These are phyloP conservation scores for Agaricus sinodeliciosus DNA, from an alignment of 768 basidiomycete genomes.

Conservation along the genomic window DNA sequence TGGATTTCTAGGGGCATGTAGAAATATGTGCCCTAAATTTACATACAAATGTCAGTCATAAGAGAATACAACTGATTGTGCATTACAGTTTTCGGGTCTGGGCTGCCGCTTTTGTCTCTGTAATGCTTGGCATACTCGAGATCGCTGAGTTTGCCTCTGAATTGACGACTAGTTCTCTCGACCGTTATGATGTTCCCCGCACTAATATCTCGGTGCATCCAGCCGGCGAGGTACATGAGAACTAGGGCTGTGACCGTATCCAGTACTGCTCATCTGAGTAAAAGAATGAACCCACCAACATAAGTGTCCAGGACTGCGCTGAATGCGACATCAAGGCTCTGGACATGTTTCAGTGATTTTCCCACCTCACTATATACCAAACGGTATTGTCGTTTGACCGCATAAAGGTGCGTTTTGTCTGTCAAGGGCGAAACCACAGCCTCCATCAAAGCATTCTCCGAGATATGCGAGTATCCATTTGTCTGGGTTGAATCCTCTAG, in stretches of 20 bases:
- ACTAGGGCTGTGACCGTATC: neutral
- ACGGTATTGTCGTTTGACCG: neutral
- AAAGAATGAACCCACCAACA: neutral
- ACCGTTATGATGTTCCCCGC: slow-evolving; percentile 4
- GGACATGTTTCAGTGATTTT: slow-evolving; percentile 19
- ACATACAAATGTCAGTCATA: neutral
- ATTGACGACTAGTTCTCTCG: neutral
- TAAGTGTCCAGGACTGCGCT: neutral
- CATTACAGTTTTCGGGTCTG: slow-evolving; percentile 2
- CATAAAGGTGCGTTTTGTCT: neutral
- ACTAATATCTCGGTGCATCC: slow-evolving; percentile 10
- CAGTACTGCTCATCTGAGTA: neutral
- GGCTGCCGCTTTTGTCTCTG: neutral
- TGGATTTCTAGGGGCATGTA: slow-evolving; percentile 11
- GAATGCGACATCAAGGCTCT: slow-evolving; percentile 12
- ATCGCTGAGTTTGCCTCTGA: slow-evolving; percentile 6
- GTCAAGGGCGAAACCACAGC: neutral
- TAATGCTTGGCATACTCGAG: slow-evolving; percentile 10
- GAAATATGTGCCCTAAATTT: slow-evolving; percentile 8
- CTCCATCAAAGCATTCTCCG: neutral
- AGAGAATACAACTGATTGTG: no score
- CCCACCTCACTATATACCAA: slow-evolving; percentile 1
- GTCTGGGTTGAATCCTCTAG: neutral
- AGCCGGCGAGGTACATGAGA: neutral
- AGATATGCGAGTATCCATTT: neutral